Evolutionary conservation across 2,329 filamentous ascomycete genomes (phyloP).

Genomic region (Nigrograna mackinnonii): DNA sequence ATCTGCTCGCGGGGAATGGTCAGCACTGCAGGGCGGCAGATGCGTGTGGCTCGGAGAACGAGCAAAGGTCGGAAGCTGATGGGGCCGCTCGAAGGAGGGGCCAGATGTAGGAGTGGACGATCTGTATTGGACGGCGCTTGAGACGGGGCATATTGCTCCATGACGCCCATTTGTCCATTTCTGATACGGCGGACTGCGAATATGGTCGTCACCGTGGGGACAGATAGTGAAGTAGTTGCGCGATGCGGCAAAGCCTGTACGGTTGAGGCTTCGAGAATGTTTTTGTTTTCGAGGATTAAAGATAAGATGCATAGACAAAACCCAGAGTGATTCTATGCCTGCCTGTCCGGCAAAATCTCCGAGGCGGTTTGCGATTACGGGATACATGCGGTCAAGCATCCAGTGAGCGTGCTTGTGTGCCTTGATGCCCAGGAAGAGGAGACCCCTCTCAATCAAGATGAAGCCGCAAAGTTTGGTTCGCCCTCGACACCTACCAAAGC

Average conservation of each 20-base stretch:
- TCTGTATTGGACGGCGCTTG: conserved; percentile 8
- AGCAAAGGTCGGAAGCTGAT: conserved; percentile 6
- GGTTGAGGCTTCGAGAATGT: background rate
- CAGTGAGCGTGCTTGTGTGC: conserved; percentile 1
- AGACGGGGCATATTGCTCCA: conserved; percentile 11
- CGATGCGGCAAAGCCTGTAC: background rate
- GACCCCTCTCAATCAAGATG: conserved; percentile 4
- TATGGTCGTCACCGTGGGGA: conserved; percentile 3
- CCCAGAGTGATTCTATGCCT: conserved; percentile 2
- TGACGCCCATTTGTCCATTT: conserved; percentile 7
- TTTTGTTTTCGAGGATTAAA: conserved; percentile 1
- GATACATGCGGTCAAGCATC: conserved; percentile 3
- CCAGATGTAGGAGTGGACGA: background rate
- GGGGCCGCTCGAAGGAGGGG: conserved; percentile 7
- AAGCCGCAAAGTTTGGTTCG: conserved; percentile 8
- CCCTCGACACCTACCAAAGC: conserved; percentile 3
- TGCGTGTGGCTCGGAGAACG: conserved; percentile 1
- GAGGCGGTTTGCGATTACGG: conserved; percentile 8
- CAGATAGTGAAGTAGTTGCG: background rate
- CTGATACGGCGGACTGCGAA: conserved; percentile 5
- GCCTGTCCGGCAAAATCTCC: conserved; percentile 12
- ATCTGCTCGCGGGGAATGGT: background rate
- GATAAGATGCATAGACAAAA: conserved; percentile 1
- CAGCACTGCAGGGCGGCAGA: conserved; percentile 4
- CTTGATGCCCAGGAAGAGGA: background rate